Conservation (phyloP, 2,329 filamentous ascomycete genomes). For the Penicillium sp. region DNA sequence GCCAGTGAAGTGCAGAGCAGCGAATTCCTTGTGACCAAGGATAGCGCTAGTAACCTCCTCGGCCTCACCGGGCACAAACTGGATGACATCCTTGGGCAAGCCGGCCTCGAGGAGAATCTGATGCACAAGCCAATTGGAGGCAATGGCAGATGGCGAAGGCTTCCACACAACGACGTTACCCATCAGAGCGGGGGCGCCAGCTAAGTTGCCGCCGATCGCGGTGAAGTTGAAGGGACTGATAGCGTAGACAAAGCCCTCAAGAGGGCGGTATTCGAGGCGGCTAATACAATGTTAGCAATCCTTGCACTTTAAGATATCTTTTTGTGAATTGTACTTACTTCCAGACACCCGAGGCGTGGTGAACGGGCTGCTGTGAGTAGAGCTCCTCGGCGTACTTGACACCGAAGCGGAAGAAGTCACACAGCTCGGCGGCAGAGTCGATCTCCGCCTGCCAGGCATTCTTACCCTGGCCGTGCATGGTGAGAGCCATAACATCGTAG, state of each 20-base stretch:
- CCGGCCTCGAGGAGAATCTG: constrained; percentile 88
- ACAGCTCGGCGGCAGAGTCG: constrained; percentile 85
- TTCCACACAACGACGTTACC: constrained; percentile 97
- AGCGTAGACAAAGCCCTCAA: constrained; percentile 94
- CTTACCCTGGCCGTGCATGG: constrained; percentile 95
- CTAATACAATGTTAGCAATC: constrained; percentile 27
- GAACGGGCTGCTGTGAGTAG: constrained; percentile 78
- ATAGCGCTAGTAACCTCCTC: constrained; percentile 75
- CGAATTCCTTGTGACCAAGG: constrained; percentile 72
- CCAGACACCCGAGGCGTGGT: constrained; percentile 81
- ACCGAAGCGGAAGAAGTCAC: constrained; percentile 87
- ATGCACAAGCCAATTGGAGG: constrained; percentile 87
- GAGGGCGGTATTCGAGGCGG: constrained; percentile 77
- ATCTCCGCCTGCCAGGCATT: constrained; percentile 99
- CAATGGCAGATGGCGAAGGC: constrained; percentile 82
- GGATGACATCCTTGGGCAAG: constrained; percentile 81
- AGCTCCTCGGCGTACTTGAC: constrained; percentile 90
- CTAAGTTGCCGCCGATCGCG: constrained; percentile 83
- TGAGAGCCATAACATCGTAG: constrained; percentile 93
- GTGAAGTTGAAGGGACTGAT: constrained; percentile 97
- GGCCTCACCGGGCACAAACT: constrained; percentile 87
- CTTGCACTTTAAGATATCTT: neutral
- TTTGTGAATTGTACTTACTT: constrained; percentile 50
- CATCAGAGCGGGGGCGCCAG: constrained; percentile 76
- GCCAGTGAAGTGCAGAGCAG: constrained; percentile 91